These are phyloP conservation scores for Ganoderma sp. DNA, from an alignment of 1,284 basidiomycete genomes.

Conservation along the genomic window DNA sequence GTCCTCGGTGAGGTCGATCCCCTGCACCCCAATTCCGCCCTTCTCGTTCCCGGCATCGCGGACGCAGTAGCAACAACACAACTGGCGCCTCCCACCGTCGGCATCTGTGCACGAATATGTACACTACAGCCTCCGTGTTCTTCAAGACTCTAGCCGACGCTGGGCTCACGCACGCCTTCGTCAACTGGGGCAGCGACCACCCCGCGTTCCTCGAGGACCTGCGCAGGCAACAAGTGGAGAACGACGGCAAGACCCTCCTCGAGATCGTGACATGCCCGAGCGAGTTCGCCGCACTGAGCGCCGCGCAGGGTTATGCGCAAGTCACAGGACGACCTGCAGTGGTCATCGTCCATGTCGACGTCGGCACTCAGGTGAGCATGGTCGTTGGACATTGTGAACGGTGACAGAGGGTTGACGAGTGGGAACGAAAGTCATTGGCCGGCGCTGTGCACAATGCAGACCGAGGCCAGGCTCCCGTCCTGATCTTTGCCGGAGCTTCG, in stretches of 20 bases:
- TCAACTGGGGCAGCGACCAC: constrained; percentile 78
- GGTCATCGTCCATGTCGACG: constrained; percentile 76
- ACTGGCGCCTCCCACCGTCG: not conserved
- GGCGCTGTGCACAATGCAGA: constrained; percentile 76
- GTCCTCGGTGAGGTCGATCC: not conserved
- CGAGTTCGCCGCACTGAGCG: constrained; percentile 74
- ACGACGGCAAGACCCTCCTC: constrained; percentile 46
- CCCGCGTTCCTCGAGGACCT: constrained; percentile 72
- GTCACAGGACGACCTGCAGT: constrained; percentile 68
- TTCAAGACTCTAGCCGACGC: constrained; percentile 58
- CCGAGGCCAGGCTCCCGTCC: constrained; percentile 59
- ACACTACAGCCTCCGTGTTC: constrained; percentile 64
- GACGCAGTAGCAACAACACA: constrained; percentile 3
- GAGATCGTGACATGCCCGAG: constrained; percentile 70
- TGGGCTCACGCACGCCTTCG: constrained; percentile 72
- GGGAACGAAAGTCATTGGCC: constrained; percentile 56
- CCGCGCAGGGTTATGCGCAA: constrained; percentile 74
- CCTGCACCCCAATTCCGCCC: not conserved
- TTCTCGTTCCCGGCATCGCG: not conserved
- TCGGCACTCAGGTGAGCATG: constrained; percentile 68
- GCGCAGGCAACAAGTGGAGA: constrained; percentile 53
- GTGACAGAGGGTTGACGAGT: not conserved
- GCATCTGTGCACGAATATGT: constrained; percentile 39
- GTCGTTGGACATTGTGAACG: not conserved
- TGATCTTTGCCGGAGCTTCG: constrained; percentile 73